Percentiles rank a stretch among this genome's conserved stretches.
phyloP scores from a whole-genome alignment of 2,329 filamentous ascomycete species.

The Amauroascus verrucosus region DNA sequence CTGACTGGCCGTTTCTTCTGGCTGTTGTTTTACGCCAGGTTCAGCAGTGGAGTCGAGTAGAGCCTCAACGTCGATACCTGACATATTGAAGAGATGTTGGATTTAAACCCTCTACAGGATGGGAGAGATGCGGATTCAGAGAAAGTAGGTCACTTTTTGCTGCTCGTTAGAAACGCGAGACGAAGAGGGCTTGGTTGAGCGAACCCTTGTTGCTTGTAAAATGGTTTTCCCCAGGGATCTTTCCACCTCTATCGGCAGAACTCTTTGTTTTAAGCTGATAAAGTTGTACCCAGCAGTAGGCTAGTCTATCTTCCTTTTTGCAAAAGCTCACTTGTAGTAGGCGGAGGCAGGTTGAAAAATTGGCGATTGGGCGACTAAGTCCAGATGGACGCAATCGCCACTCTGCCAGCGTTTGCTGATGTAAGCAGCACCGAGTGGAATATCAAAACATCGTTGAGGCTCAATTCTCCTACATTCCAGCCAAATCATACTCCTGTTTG shows the following conservation, averaged over 20 bases:
- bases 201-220: conserved; percentile 27
- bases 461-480: no score
- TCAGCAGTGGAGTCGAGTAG: conserved; percentile 77
- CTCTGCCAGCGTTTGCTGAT: no score
- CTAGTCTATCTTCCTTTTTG: background rate
- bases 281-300: background rate
- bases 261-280: background rate
- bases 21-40: conserved; percentile 25
- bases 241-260: background rate
- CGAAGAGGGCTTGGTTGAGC: conserved; percentile 22
- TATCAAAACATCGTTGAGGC: no score
- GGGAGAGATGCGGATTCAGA: conserved; percentile 22
- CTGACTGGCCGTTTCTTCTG: conserved; percentile 27
- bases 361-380: no score
- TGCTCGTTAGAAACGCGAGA: conserved; percentile 26
- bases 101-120: conserved; percentile 23
- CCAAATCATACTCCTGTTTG: no score
- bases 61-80: conserved; percentile 73
- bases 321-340: background rate
- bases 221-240: background rate
- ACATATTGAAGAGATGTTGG: conserved; percentile 43
- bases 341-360: background rate
- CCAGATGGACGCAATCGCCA: background rate
- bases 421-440: background rate
- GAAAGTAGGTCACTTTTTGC: conserved; percentile 30